Evolutionary conservation across 805 yeast species (phyloP).

Genomic region (Tetrapisispora iriomotensis): DNA sequence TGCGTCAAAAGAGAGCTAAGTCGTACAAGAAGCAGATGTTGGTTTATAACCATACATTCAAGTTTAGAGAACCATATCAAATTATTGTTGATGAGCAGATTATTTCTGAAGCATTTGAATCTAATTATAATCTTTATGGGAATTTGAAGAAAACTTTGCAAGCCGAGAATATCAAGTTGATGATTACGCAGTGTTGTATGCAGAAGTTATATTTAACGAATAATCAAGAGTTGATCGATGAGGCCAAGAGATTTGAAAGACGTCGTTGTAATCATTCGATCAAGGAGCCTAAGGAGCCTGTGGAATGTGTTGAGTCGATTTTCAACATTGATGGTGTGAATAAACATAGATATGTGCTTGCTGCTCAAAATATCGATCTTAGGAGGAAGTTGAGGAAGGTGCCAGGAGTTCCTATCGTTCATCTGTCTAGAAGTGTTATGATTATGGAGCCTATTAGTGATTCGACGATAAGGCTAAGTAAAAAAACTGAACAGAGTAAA

Average conservation of each 20-base stretch:
- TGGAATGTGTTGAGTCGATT: constrained; percentile 66
- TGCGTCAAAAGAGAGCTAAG: constrained; percentile 96
- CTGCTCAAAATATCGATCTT: constrained; percentile 65
- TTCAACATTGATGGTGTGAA: constrained; percentile 65
- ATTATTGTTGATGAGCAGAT: constrained; percentile 76
- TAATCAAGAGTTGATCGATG: constrained; percentile 64
- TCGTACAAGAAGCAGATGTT: constrained; percentile 88
- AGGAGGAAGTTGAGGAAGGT: constrained; percentile 60
- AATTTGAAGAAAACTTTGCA: constrained; percentile 77
- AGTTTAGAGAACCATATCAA: constrained; percentile 90
- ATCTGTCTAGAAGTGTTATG: constrained; percentile 86
- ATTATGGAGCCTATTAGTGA: constrained; percentile 87
- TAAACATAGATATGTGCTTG: constrained; percentile 85
- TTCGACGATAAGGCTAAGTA: constrained; percentile 47
- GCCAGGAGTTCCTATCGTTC: constrained; percentile 86
- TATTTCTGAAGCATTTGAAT: constrained; percentile 51
- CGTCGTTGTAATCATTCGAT: constrained; percentile 84
- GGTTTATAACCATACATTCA: constrained; percentile 74
- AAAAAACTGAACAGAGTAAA: constrained; percentile 51
- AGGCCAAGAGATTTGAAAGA: constrained; percentile 80
- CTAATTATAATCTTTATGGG: constrained; percentile 70
- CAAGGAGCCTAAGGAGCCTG: constrained; percentile 49
- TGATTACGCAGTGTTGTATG: constrained; percentile 95
- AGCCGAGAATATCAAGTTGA: constrained; percentile 62
- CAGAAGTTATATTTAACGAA: constrained; percentile 66